Percentiles rank a stretch among this genome's conserved stretches.
Evolutionary conservation across 805 yeast species (phyloP).

Genomic region (Candida ponderosae): DNA sequence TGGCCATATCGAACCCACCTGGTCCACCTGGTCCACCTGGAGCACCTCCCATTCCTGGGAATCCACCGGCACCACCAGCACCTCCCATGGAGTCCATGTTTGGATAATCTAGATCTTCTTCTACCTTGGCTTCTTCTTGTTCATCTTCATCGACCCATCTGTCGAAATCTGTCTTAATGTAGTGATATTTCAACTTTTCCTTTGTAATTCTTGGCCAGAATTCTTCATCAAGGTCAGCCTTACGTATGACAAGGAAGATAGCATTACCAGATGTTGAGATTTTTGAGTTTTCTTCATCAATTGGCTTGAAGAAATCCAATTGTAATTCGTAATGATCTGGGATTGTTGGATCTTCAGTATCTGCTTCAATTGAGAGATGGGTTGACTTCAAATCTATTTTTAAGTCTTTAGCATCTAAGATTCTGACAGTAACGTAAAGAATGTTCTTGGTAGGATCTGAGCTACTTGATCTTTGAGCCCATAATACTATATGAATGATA

Average conservation of each 20-base stretch:
- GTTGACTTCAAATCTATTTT: constrained; percentile 54
- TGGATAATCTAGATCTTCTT: constrained; percentile 25
- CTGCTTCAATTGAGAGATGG: constrained; percentile 45
- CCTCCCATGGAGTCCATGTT: constrained; percentile 33
- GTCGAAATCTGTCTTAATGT: constrained; percentile 90
- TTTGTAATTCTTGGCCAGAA: constrained; percentile 95
- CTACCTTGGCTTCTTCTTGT: constrained; percentile 40
- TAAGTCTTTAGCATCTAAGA: constrained; percentile 60
- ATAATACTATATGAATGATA: constrained; percentile 48
- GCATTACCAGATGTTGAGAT: constrained; percentile 50
- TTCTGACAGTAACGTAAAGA: constrained; percentile 63
- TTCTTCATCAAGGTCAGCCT: constrained; percentile 61
- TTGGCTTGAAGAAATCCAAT: constrained; percentile 69
- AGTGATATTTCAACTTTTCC: constrained; percentile 71
- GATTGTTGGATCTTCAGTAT: constrained; percentile 31
- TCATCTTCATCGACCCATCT: constrained; percentile 99
- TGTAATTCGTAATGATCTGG: constrained; percentile 47
- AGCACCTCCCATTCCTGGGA: constrained; percentile 30
- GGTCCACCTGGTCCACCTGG: constrained; percentile 24
- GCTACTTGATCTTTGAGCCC: constrained; percentile 96
- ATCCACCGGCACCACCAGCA: constrained; percentile 23
- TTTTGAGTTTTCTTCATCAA: constrained; percentile 58
- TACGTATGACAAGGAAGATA: constrained; percentile 56
- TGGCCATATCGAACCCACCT: constrained; percentile 25
- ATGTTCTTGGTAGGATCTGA: constrained; percentile 66